Evolutionary conservation across 495 filamentous ascomycete species (phyloP).

Genomic region (Pseudomonodictys pantanalensis): DNA sequence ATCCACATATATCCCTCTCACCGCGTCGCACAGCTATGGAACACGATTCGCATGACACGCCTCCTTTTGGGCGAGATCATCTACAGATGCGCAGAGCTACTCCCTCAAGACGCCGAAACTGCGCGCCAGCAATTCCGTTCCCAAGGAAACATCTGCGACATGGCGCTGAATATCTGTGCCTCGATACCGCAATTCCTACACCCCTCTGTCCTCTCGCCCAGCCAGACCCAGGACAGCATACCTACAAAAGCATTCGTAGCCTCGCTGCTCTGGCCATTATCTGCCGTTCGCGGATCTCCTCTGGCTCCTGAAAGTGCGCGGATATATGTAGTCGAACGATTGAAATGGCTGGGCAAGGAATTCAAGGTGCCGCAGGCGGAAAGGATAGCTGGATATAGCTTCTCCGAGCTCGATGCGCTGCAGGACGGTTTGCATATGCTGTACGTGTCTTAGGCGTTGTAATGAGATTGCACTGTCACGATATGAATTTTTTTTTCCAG

Average conservation of each 20-base stretch:
- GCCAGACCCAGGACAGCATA: neutral
- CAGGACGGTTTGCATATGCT: neutral
- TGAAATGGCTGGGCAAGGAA: neutral
- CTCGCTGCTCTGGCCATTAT: slow-evolving; percentile 14
- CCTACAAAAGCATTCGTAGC: neutral
- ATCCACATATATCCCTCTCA: neutral
- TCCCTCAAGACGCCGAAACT: neutral
- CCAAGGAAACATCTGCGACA: neutral
- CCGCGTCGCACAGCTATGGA: slow-evolving; percentile 1
- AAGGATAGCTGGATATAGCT: neutral
- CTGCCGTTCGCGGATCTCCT: neutral
- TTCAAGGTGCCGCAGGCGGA: neutral
- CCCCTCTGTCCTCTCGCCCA: neutral
- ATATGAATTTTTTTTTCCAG: no score
- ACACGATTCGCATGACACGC: slow-evolving; percentile 11
- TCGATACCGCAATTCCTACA: neutral
- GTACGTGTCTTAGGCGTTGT: neutral
- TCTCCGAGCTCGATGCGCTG: neutral
- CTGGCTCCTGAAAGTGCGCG: neutral
- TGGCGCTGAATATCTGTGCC: neutral
- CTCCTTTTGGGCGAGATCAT: slow-evolving; percentile 7
- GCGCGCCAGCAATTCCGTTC: neutral
- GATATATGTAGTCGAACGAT: neutral
- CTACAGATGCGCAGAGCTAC: neutral
- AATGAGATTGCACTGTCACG: no score